A percentile compares a stretch with the other conserved stretches of the same genome.
These are phyloP conservation scores for Microbotryum intermedium DNA, from an alignment of 1,284 basidiomycete genomes.

Conservation along the genomic window DNA sequence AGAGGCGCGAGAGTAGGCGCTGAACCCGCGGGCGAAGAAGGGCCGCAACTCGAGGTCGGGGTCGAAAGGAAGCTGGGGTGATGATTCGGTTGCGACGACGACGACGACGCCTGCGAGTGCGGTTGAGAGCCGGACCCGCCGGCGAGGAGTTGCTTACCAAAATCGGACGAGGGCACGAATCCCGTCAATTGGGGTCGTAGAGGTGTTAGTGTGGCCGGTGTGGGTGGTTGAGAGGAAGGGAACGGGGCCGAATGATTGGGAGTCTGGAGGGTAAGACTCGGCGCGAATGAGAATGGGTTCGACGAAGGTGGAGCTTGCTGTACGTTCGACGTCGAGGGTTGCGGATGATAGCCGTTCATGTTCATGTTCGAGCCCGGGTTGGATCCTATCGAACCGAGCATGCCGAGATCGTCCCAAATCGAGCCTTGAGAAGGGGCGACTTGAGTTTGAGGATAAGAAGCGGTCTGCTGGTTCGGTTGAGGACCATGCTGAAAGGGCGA, in stretches of 20 bases:
- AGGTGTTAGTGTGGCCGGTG: neutral
- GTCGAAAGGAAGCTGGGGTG: too few species aligned
- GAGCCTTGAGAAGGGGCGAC: neutral
- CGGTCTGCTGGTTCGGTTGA: too few species aligned
- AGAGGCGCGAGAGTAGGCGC: neutral
- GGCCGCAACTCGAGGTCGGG: too few species aligned
- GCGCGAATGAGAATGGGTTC: neutral
- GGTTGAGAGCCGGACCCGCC: too few species aligned
- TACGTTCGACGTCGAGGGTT: too few species aligned
- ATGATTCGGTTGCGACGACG: neutral
- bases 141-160: slow-evolving; percentile 14
- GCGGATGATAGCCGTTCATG: neutral
- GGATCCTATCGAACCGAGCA: slow-evolving; percentile 4
- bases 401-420: slow-evolving; percentile 24
- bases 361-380: neutral
- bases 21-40: neutral
- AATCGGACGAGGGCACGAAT: slow-evolving; percentile 17
- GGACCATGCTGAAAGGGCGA: too few species aligned
- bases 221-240: neutral
- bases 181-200: slow-evolving; percentile 21
- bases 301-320: neutral
- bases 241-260: neutral
- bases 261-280: neutral
- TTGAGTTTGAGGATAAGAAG: too few species aligned
- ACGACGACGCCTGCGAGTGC: neutral